Evolutionary conservation across 2,329 filamentous ascomycete species (phyloP), one percentile per base, ranked within the genome.

Genomic region (Fusarium burgessii): DNA sequence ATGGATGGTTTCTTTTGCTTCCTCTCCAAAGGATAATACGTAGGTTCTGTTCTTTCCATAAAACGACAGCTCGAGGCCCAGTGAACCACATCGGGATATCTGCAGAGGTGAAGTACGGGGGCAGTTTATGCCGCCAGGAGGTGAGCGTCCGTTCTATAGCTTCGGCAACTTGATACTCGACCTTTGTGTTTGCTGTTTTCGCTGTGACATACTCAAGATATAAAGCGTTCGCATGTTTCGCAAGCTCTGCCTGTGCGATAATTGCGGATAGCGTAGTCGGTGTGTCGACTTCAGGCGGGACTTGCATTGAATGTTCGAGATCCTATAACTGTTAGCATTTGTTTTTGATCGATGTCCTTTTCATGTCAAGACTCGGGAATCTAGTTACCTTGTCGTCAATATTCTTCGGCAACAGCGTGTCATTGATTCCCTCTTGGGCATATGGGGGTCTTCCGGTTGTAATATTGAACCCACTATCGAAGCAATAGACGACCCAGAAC

Each of bases 351-450:
- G 12, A 15, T 17, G 18, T 17, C 6, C 3, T 10, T 35, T 35
- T 6, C 4, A 7, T 3, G 9, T 12, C 3, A 15, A n/a, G 18
- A 1, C 7, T 0, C n/a, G 17, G 9, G 2, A n/a, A 4, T 8
- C 7, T 4, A 15, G 2, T 13, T 52, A 52, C 49, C 49, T 41
- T 41, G 18, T 41, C 49, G 2, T 41, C 35, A 3, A 52, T 40
- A 7, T 52, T 52, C 15, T 23, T 52, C 5, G 49, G 49, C 2
- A 41, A 4, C 8, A 14, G 13, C 2, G 49, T 52, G 27, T 41
- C 49, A 40, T 40, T 52, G 4, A 52, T 52, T 2, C 49, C 49
- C n/a, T 52, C 49, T 15, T 52, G 49, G 1, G 49, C 49, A 5
- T 52, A 41, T 2, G 49, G 49, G 4, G 49, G 49, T 13, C 49